A percentile compares a stretch with the other conserved stretches of the same genome.
Evolutionary conservation across 108 stramenopile species (phyloP).

Genomic region (Fragilariopsis cylindrus): DNA sequence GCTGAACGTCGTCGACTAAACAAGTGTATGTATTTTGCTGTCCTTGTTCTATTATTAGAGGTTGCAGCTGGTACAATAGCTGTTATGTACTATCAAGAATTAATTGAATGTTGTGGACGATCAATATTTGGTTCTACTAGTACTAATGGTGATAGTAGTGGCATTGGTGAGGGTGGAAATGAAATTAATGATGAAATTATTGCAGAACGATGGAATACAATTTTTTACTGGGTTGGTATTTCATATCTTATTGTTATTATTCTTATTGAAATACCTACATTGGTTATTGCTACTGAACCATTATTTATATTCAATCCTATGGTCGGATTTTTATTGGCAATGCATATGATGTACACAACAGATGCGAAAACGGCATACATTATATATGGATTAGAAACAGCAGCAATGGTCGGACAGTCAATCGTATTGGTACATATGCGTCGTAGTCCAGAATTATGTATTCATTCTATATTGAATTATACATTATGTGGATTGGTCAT

Average conservation of each 20-base stretch:
- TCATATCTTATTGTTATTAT: not conserved
- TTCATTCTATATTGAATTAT: slow-evolving; percentile 13
- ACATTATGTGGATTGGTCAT: not conserved
- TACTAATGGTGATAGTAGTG: too few relatives aligned
- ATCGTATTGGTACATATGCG: slow-evolving; percentile 3
- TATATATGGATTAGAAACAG: slow-evolving; percentile 11
- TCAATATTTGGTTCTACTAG: not conserved
- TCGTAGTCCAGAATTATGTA: slow-evolving; percentile 2
- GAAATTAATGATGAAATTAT: not conserved
- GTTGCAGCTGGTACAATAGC: slow-evolving; percentile 13
- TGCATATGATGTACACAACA: slow-evolving; percentile 18
- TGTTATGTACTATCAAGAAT: slow-evolving; percentile 3
- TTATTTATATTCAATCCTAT: slow-evolving; percentile 19
- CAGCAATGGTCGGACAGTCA: slow-evolving; percentile 10
- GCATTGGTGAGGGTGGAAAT: too few relatives aligned
- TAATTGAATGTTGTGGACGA: slow-evolving; percentile 11
- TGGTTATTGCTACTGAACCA: slow-evolving; percentile 4
- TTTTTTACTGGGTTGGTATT: slow-evolving; percentile 1
- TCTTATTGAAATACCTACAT: slow-evolving; percentile 12
- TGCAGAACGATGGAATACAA: slow-evolving; percentile 10
- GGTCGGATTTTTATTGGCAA: slow-evolving; percentile 11
- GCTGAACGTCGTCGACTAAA: not conserved
- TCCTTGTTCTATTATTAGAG: not conserved
- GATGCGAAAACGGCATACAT: not conserved
- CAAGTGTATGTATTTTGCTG: slow-evolving; percentile 3